These are phyloP conservation scores for Fusarium heterosporum DNA, from an alignment of 2,329 filamentous ascomycete species.

Conservation along the genomic window DNA sequence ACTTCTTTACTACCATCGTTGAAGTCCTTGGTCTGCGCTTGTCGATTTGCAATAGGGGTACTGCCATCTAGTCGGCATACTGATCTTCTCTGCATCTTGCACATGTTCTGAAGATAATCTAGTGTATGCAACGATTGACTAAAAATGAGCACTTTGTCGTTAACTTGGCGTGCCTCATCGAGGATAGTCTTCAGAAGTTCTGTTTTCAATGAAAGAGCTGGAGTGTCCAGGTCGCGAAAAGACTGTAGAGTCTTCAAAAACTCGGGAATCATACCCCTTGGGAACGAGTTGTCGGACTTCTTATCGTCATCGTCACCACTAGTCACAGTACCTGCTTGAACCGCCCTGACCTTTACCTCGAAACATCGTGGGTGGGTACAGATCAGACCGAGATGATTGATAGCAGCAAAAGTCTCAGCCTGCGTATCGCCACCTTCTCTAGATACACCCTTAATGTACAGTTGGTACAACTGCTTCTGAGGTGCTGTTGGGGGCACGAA, in stretches of 20 bases:
- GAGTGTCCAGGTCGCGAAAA: conserved; percentile 56
- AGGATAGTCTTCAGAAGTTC: conserved; percentile 76
- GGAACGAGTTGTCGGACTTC: conserved; percentile 35
- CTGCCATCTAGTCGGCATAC: conserved; percentile 75
- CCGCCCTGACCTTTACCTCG: conserved; percentile 48
- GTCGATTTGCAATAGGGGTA: conserved; percentile 67
- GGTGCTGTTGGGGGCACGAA: conserved; percentile 75
- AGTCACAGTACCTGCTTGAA: conserved; percentile 4
- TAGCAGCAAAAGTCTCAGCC: conserved; percentile 51
- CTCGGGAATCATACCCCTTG: conserved; percentile 44
- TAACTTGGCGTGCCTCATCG: conserved; percentile 66
- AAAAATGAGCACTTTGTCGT: conserved; percentile 85
- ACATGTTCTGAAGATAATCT: conserved; percentile 72
- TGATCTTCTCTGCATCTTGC: conserved; percentile 61
- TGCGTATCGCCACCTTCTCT: conserved; percentile 11
- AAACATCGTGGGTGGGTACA: conserved; percentile 66
- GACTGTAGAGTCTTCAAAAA: conserved; percentile 53
- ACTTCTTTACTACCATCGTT: conserved; percentile 69
- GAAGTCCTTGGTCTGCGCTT: conserved; percentile 74
- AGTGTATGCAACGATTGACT: conserved; percentile 78
- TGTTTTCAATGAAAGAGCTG: conserved; percentile 75
- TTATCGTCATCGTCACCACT: conserved; percentile 2
- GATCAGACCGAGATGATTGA: conserved; percentile 59
- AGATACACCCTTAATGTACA: conserved; percentile 53
- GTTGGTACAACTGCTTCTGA: conserved; percentile 72